Conservation (phyloP, 106 monocot species). For the Hemerocallis citrina region DNA sequence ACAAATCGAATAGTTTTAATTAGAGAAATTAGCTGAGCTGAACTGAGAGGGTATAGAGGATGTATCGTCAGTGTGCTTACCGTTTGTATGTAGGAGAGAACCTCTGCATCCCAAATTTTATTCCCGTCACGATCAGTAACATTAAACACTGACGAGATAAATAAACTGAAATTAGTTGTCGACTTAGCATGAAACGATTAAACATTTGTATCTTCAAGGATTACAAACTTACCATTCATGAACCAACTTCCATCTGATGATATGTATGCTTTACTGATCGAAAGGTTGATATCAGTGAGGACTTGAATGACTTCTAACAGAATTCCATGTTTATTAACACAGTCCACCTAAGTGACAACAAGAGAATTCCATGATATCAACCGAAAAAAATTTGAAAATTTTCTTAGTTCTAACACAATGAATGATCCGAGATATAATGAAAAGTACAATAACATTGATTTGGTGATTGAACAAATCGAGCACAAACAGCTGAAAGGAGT, state of each 20-base stretch:
- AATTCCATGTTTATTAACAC: slow-evolving; percentile 45
- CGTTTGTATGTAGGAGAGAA: slow-evolving; percentile 3
- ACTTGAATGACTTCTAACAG: slow-evolving; percentile 55
- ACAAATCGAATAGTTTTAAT: background rate
- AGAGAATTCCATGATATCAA: no score
- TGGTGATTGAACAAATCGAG: background rate
- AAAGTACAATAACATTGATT: background rate
- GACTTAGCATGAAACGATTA: background rate
- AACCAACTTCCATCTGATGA: slow-evolving; percentile 59
- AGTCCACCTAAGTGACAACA: slow-evolving; percentile 27
- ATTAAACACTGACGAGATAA: background rate
- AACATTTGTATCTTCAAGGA: background rate
- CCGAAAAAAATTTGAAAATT: background rate
- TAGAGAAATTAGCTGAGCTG: background rate
- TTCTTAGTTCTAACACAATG: background rate
- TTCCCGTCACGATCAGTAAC: slow-evolving; percentile 3
- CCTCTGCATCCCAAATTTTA: slow-evolving; percentile 5
- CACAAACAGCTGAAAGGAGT: background rate
- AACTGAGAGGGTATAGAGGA: background rate
- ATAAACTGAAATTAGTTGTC: background rate
- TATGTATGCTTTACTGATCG: slow-evolving; percentile 52
- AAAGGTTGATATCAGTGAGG: slow-evolving; percentile 49
- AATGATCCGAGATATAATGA: background rate
- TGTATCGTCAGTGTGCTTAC: slow-evolving; percentile 1
- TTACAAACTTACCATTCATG: slow-evolving; percentile 49